phyloP scores from a whole-genome alignment of 2,329 filamentous ascomycete species.

The Pseudopithomyces maydicus region DNA sequence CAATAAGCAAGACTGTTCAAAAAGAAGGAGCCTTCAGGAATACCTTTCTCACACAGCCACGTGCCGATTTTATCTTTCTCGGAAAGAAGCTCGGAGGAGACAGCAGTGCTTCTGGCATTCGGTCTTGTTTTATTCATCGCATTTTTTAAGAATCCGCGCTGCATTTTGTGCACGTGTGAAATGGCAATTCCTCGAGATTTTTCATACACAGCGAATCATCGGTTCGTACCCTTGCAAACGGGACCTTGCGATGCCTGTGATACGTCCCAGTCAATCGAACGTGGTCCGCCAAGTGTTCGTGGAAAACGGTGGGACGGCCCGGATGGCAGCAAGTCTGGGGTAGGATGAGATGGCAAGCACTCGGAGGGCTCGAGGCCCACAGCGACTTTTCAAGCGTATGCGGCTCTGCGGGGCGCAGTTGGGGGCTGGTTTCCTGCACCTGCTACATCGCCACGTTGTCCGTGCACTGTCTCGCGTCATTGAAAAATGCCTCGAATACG shows the following conservation, averaged over 20 bases:
- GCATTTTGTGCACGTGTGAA: background rate
- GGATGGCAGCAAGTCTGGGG: background rate
- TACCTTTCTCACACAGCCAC: conserved; percentile 38
- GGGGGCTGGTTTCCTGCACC: conserved; percentile 3
- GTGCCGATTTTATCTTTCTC: conserved; percentile 21
- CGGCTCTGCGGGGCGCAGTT: conserved; percentile 21
- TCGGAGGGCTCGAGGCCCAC: conserved; percentile 1
- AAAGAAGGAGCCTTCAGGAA: background rate
- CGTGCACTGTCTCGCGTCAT: conserved; percentile 14
- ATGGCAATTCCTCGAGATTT: background rate
- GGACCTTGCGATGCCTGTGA: background rate
- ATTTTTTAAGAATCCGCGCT: background rate
- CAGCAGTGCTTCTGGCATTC: background rate
- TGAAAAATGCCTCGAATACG: conserved; percentile 5
- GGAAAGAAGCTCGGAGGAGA: background rate
- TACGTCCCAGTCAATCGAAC: background rate
- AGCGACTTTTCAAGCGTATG: conserved; percentile 16
- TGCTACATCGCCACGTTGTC: conserved; percentile 20
- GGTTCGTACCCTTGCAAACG: background rate
- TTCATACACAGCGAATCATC: background rate
- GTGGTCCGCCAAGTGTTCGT: background rate
- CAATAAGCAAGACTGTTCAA: background rate
- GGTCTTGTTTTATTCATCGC: background rate
- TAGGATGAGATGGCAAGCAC: conserved; percentile 6
- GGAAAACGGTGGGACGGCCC: background rate